Percentiles rank a stretch among this genome's conserved stretches.
phyloP scores from a whole-genome alignment of 805 yeast genomes.

The Hagleromyces aurorensis region DNA sequence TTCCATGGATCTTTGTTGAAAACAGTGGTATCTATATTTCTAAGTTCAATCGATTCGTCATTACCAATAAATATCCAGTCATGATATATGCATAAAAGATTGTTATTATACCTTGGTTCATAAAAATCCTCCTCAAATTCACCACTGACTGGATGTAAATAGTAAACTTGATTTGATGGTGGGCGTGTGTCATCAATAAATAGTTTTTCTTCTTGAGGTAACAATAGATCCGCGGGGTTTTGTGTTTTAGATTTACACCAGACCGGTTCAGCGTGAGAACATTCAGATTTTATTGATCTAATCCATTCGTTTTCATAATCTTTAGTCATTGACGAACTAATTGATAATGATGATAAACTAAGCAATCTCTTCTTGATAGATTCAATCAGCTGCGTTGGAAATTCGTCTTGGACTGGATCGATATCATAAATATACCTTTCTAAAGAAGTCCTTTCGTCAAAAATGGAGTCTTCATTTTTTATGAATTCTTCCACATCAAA shows the following conservation, averaged over 20 bases:
- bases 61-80: constrained; percentile 8
- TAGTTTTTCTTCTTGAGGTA: constrained; percentile 16
- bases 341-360: too few relatives aligned
- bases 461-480: constrained; percentile 1
- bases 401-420: not conserved
- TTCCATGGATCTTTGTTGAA: constrained; percentile 3
- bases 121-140: constrained; percentile 1
- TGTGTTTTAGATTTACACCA: constrained; percentile 14
- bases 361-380: not conserved
- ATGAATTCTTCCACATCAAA: constrained; percentile 6
- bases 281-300: not conserved
- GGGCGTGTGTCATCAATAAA: constrained; percentile 10
- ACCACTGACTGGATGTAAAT: not conserved
- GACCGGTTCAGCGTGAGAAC: constrained; percentile 8
- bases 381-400: not conserved
- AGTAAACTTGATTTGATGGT: constrained; percentile 1
- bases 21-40: constrained; percentile 5
- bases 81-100: constrained; percentile 10
- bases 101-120: constrained; percentile 8
- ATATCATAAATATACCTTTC: not conserved
- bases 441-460: not conserved
- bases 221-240: constrained; percentile 16
- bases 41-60: constrained; percentile 7
- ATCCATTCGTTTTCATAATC: constrained; percentile 1
- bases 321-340: too few relatives aligned